Evolutionary conservation across 1,284 basidiomycete species (phyloP).

Genomic region (Austropuccinia psidii): DNA sequence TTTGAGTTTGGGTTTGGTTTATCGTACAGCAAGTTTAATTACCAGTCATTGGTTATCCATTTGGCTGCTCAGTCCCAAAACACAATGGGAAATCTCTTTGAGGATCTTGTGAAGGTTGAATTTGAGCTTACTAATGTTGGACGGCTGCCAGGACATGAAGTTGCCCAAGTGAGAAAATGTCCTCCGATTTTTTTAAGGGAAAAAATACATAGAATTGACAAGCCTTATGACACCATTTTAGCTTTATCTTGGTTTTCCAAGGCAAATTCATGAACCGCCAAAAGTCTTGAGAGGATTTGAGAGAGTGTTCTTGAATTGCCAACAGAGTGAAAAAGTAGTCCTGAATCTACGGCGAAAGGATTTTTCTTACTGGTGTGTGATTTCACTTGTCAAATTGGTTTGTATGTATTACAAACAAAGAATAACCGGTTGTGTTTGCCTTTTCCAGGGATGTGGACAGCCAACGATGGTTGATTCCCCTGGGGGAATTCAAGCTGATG

Average conservation of each 20-base stretch:
- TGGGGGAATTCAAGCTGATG: conserved; percentile 14
- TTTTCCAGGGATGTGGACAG: conserved; percentile 20
- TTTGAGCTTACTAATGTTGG: conserved; percentile 24
- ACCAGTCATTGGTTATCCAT: background rate
- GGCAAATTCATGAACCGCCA: conserved; percentile 36
- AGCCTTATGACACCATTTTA: background rate
- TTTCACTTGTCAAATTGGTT: too few relatives aligned
- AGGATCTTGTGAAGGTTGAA: background rate
- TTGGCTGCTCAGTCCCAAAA: background rate
- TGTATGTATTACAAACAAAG: background rate
- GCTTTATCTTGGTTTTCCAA: conserved; percentile 30
- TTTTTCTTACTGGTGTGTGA: conserved; percentile 25
- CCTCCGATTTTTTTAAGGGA: background rate
- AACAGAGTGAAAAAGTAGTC: conserved; percentile 39
- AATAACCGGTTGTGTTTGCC: too few relatives aligned
- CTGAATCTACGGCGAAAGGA: conserved; percentile 28
- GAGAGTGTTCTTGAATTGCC: conserved; percentile 38
- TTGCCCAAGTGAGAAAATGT: conserved; percentile 34
- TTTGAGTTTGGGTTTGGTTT: conserved; percentile 33
- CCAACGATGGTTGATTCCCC: conserved; percentile 27
- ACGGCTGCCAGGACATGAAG: background rate
- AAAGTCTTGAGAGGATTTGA: conserved; percentile 43
- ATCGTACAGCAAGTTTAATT: conserved; percentile 33
- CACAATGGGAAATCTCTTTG: conserved; percentile 4
- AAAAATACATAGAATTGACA: background rate